A percentile compares a stretch with the other conserved stretches of the same genome.
phyloP scores from a whole-genome alignment of 352 stramenopile species.

The Phytopythium cucurbitacearum region DNA sequence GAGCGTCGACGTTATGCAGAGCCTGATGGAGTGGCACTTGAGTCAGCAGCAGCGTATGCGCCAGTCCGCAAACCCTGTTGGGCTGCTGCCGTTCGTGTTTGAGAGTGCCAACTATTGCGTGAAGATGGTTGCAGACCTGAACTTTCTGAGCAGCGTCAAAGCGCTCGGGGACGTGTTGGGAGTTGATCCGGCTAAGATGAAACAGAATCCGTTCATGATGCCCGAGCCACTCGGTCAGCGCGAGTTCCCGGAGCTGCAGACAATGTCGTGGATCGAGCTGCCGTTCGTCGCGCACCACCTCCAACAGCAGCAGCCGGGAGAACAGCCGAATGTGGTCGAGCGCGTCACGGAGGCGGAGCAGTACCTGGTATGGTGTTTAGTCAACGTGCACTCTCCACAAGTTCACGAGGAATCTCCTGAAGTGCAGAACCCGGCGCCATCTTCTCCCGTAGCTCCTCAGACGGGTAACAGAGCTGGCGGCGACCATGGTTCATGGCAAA shows the following conservation, averaged over 20 bases:
- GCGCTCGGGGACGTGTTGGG: conserved; percentile 46
- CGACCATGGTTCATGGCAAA: conserved; percentile 38
- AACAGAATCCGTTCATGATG: conserved; percentile 86
- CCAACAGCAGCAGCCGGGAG: not conserved
- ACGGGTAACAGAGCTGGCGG: conserved; percentile 2
- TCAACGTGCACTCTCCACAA: conserved; percentile 26
- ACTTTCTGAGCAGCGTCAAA: conserved; percentile 60
- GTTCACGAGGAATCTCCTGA: too few relatives aligned
- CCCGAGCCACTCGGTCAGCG: conserved; percentile 56
- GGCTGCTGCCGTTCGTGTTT: conserved; percentile 34
- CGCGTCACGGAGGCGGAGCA: conserved; percentile 48
- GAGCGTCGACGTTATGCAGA: conserved; percentile 48
- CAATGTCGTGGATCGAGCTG: conserved; percentile 20
- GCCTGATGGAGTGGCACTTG: conserved; percentile 50
- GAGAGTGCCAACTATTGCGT: conserved; percentile 61
- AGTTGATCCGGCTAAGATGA: conserved; percentile 50
- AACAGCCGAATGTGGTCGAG: conserved; percentile 18
- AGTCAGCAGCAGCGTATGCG: conserved; percentile 12
- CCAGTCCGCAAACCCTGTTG: conserved; percentile 5
- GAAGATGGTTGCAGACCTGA: conserved; percentile 75
- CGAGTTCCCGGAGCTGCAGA: conserved; percentile 33
- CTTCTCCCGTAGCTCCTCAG: not conserved
- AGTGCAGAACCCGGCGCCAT: not conserved
- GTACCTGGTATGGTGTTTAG: conserved; percentile 65
- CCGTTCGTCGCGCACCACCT: conserved; percentile 9